These are phyloP conservation scores for Candida berthetii DNA, from an alignment of 805 yeast species.

Conservation along the genomic window DNA sequence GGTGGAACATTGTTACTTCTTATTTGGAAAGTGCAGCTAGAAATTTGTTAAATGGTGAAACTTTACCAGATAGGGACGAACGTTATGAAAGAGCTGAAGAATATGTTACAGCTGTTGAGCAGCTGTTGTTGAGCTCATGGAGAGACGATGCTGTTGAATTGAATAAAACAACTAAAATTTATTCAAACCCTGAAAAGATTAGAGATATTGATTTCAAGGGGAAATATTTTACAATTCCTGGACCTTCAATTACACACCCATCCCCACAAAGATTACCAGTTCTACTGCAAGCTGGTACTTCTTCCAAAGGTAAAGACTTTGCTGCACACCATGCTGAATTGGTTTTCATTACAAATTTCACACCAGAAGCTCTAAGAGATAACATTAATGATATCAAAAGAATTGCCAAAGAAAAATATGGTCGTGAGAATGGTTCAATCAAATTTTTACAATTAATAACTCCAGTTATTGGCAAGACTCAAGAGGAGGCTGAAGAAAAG, in stretches of 20 bases:
- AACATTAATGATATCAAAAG: constrained; percentile 17
- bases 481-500: constrained; percentile 29
- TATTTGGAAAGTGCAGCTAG: constrained; percentile 32
- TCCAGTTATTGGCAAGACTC: constrained; percentile 26
- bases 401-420: constrained; percentile 21
- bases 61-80: constrained; percentile 28
- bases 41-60: constrained; percentile 24
- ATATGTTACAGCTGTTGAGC: constrained; percentile 27
- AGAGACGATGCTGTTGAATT: constrained; percentile 23
- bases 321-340: constrained; percentile 33
- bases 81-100: constrained; percentile 30
- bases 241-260: constrained; percentile 29
- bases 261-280: constrained; percentile 33
- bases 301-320: constrained; percentile 27
- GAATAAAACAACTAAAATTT: constrained; percentile 15
- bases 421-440: constrained; percentile 25
- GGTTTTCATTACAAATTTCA: constrained; percentile 25
- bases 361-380: constrained; percentile 22
- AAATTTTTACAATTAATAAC: constrained; percentile 27
- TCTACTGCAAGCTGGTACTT: constrained; percentile 32
- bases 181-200: constrained; percentile 25
- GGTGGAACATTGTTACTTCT: constrained; percentile 34
- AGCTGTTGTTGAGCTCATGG: constrained; percentile 30
- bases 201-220: constrained; percentile 29
- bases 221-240: constrained; percentile 27